These are phyloP conservation scores for Myxozyma geophila DNA, from an alignment of 805 yeast species.

Conservation along the genomic window DNA sequence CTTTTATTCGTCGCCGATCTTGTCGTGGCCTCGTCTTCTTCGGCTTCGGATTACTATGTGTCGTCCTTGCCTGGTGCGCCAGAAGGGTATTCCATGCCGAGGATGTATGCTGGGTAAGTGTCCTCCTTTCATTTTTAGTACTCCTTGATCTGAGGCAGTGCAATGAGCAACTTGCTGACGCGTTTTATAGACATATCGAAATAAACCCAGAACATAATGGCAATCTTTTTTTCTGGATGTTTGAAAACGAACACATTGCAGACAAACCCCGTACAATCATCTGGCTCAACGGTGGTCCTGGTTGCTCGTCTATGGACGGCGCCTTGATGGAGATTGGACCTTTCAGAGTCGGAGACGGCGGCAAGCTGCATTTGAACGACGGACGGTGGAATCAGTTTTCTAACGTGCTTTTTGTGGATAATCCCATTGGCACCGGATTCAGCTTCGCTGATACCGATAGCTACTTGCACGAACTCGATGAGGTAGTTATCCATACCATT, in stretches of 20 bases:
- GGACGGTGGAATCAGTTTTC: slow-evolving; percentile 87
- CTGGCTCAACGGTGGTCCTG: slow-evolving; percentile 99
- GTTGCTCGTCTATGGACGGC: slow-evolving; percentile 98
- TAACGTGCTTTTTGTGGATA: slow-evolving; percentile 86
- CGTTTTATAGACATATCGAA: slow-evolving; percentile 57
- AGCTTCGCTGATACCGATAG: slow-evolving; percentile 58
- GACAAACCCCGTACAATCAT: slow-evolving; percentile 50
- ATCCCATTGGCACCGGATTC: slow-evolving; percentile 94
- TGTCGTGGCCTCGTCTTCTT: slow-evolving; percentile 13
- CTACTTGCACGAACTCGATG: slow-evolving; percentile 47
- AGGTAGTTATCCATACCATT: slow-evolving; percentile 9
- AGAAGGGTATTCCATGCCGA: slow-evolving; percentile 43
- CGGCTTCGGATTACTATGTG: slow-evolving; percentile 43
- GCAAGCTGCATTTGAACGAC: slow-evolving; percentile 56
- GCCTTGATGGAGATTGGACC: slow-evolving; percentile 94
- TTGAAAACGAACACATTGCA: slow-evolving; percentile 45
- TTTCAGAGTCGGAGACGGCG: slow-evolving; percentile 59
- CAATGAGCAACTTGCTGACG: not conserved
- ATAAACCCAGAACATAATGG: slow-evolving; percentile 58
- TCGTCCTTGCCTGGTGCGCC: slow-evolving; percentile 44
- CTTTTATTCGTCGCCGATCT: slow-evolving; percentile 21
- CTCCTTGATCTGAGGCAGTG: not conserved
- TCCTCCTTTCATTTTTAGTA: not conserved
- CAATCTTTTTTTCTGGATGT: slow-evolving; percentile 79
- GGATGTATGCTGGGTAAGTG: slow-evolving; percentile 54